Evolutionary conservation across 345 rosid genomes (phyloP), one percentile per base, ranked within the genome.

Genomic region (Eucalyptus cloeziana): DNA sequence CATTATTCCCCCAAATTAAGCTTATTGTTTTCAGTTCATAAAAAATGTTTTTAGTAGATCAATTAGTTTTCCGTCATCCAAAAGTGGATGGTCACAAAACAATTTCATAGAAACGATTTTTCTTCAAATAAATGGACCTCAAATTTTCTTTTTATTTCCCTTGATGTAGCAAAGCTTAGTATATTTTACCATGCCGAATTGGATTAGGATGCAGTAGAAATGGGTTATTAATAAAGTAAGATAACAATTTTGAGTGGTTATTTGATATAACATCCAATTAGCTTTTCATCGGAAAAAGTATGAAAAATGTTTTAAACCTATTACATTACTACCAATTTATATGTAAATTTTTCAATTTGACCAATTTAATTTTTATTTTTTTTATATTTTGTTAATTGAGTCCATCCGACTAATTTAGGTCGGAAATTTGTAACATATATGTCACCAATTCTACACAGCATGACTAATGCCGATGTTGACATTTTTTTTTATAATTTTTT

Each of bases 111-210:
- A 22, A 54, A 54, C 0, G 11, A 54, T 22, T 54, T 54, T 21
- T 54, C 60, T 54, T 54, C 60, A 54, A 54, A 54, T 7, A 22
- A 54, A 54, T 5, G 0, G 2, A 54, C 60, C 10, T 22, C 60
- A 22, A 54, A 22, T 58, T 25, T 58, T 58, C 3, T 25, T 5
- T 25, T 11, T 24, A 24, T 58, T 24, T 58, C 13, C 64, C 64
- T 58, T 58, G 64, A 58, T 25, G 10, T 58, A 22, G 64, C 64
- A 58, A 58, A 58, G n/a, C n/a, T 24, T 25, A 58, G 30, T 58
- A 58, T 24, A 58, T 25, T 58, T 0, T 25, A 7, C 14, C 0
- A 0, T 58, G 64, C 1, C 3, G 0, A 9, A 58, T 0, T 2
- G 13, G 64, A 58, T 25, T 22, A 58, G n/a, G 60, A 58, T 24